Base-by-base conservation (phyloP, 1,284 basidiomycete species). In the Malassezia dermatis region DNA sequence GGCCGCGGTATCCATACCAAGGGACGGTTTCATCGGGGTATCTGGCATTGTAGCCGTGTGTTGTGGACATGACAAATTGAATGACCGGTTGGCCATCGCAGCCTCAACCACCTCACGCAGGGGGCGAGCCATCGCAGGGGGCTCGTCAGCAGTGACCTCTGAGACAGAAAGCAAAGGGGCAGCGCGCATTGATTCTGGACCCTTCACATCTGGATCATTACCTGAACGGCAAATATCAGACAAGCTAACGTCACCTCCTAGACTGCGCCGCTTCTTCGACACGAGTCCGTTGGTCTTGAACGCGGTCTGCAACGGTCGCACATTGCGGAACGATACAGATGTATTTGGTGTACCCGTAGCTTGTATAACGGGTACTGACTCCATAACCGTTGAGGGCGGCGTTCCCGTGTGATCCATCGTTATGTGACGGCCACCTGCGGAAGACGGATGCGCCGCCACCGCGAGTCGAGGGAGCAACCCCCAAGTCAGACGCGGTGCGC, bases 271-370 rank as follows among this genome's bases (percentile, higher is more conserved):
- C 32, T 64, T 61, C 53, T 77, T 77, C 26, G 71, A 75, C 28
- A 77, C 69, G 31, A 77, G 69, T 0, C 77, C 77, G 4, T 75
- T 76, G 31, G 73, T 75, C 61, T 72, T 66, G 66, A 77, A 77
- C 4, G 76, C 76, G 4, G 76, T 73, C 47, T 76, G 75, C 5
- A 77, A 62, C 0, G 77, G 77, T 48, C 73, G 68, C 56, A 76
- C 76, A 48, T 76, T 73, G 56, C 75, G 76, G 69, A 74, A 77
- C 44, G 72, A 73, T 45, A 76, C 74, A 6, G 76, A 75, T 11
- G 76, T 71, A 28, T 46, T 51, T 11, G 54, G 54, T 24, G 48
- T 56, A 11, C 15, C 8, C 11, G 48, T 23, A 21, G 3, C 34
- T 13, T 48, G 19, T 34, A 13, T 21, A 34, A 8, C 12, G 12